Evolutionary conservation across 2,329 filamentous ascomycete species (phyloP).

Genomic region (Colletotrichum costaricense): DNA sequence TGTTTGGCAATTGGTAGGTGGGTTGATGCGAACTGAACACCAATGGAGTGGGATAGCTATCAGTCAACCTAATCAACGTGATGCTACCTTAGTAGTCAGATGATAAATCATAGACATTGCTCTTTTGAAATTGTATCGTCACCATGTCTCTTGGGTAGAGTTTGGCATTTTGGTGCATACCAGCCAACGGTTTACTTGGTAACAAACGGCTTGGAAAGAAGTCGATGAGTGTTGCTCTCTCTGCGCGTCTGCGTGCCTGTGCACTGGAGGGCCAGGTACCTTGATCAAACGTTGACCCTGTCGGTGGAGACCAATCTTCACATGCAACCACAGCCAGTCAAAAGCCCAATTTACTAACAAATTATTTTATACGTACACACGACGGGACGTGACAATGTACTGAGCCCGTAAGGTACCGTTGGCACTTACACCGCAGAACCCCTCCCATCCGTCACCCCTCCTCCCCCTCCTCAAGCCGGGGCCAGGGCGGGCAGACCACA

Average conservation of each 20-base stretch:
- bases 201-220: neutral
- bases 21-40: no score
- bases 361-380: neutral
- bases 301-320: constrained; percentile 8
- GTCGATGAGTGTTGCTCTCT: neutral
- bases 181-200: neutral
- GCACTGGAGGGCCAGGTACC: no score
- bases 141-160: neutral
- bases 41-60: no score
- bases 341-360: constrained; percentile 21
- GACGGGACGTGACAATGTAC: no score
- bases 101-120: neutral
- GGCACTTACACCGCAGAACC: neutral
- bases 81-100: neutral
- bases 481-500: no score
- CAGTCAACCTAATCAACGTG: neutral
- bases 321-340: constrained; percentile 23
- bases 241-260: neutral
- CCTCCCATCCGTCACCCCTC: neutral
- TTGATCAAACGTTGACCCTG: neutral
- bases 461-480: neutral
- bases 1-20: neutral
- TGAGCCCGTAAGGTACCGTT: no score
- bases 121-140: neutral
- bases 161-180: neutral